Evolutionary conservation across 768 basidiomycete species (phyloP).

Genomic region (Mycena amicta): DNA sequence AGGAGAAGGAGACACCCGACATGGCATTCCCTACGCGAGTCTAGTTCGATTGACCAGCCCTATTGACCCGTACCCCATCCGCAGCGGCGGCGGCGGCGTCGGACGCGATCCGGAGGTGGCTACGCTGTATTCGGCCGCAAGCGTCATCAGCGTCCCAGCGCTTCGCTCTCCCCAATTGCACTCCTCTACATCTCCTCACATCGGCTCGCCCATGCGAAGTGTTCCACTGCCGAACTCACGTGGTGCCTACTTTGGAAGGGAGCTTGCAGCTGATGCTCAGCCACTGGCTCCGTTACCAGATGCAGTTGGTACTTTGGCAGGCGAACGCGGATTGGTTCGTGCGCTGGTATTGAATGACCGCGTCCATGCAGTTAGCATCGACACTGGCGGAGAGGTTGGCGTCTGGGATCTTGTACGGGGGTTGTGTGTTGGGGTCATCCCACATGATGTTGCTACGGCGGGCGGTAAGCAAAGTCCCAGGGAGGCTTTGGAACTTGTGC

Average conservation of each 20-base stretch:
- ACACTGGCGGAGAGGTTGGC: constrained; percentile 85
- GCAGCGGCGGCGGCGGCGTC: constrained; percentile 32
- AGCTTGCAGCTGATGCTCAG: constrained; percentile 78
- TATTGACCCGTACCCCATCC: constrained; percentile 59
- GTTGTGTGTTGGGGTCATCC: constrained; percentile 71
- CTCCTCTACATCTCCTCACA: constrained; percentile 29
- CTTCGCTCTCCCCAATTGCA: constrained; percentile 28
- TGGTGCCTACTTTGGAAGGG: constrained; percentile 66
- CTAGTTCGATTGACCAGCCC: constrained; percentile 71
- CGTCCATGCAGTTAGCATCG: constrained; percentile 87
- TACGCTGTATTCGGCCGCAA: constrained; percentile 85
- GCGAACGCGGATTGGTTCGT: constrained; percentile 82
- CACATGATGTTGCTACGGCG: constrained; percentile 63
- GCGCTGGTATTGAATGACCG: constrained; percentile 84
- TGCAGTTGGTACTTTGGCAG: constrained; percentile 56
- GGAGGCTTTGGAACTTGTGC: constrained; percentile 85
- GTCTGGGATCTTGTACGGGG: constrained; percentile 92
- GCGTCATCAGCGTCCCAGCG: constrained; percentile 68
- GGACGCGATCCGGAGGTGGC: constrained; percentile 78
- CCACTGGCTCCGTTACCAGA: constrained; percentile 61
- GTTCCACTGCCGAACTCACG: constrained; percentile 38
- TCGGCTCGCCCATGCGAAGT: constrained; percentile 21
- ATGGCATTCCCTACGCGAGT: constrained; percentile 71
- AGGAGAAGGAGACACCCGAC: constrained; percentile 19
- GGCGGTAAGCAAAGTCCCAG: constrained; percentile 63